Evolutionary conservation across 768 basidiomycete species (phyloP), one percentile per base, ranked within the genome.

Genomic region (Psilocybe sp.): DNA sequence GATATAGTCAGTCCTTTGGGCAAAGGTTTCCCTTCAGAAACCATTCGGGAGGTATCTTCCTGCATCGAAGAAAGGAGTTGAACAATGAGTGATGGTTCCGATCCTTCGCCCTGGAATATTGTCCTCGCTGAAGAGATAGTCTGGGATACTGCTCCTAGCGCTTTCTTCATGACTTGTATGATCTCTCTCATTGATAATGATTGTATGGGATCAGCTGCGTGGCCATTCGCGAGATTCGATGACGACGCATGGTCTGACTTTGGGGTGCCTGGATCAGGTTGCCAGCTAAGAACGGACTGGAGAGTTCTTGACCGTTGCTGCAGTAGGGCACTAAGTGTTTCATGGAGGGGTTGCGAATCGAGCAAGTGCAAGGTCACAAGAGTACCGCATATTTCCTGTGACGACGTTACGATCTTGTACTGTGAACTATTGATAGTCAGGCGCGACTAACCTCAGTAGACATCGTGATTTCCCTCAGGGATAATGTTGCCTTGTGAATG

Each of bases 281-380:
- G 62, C 64, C 71, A 71, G 20, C 71, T 62, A 34, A 83, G 69
- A 18, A 74, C 49, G 10, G 66, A 58, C 16, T 80, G 73, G 5
- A 90, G 65, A 3, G 80, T 76, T 63, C 80, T 82, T 19, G 78
- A 74, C 7, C 89, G 79, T 63, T 97, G 92, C 0, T 74, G 65
- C 4, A 97, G 78, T 49, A 90, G 80, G 3, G 86, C 77, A 4
- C 76, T 69, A 28, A 95, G 70, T 0, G 88, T 84, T 43, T 94
- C 91, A 16, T 72, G 64, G 8, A 95, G 69, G 5, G 93, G 89
- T 40, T 85, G 76, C 5, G 91, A 92, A 60, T 97, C 94, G 20
- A 98, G 78, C n/a, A 97, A 76, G 64, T 95, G 86, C 38, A 98
- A 78, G 0, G 89, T 86, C 9, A 95, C 72, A 9, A 96, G 75